A percentile compares a stretch with the other conserved stretches of the same genome.
These are phyloP conservation scores for Arthroderma sp. DNA, from an alignment of 2,329 filamentous ascomycete species.

Conservation along the genomic window DNA sequence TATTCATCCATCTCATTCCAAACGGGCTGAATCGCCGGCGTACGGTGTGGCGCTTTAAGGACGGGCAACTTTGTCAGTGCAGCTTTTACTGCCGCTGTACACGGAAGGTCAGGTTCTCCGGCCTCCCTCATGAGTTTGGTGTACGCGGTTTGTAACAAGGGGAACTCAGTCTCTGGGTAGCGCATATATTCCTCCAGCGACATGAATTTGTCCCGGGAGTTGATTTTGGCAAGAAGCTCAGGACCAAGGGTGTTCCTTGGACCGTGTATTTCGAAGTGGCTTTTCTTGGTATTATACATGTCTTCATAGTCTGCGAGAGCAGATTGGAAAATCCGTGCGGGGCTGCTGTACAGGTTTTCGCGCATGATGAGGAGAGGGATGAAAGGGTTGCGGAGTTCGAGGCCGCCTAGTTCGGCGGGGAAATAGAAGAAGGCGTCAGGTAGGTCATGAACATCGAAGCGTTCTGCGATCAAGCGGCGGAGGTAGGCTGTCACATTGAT, in stretches of 20 bases:
- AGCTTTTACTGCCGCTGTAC: slow-evolving; percentile 13
- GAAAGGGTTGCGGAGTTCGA: slow-evolving; percentile 39
- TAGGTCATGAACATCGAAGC: slow-evolving; percentile 38
- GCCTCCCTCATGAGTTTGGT: slow-evolving; percentile 20
- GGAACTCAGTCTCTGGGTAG: slow-evolving; percentile 24
- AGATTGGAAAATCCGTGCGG: slow-evolving; percentile 20
- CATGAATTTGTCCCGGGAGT: slow-evolving; percentile 18
- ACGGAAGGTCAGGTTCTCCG: slow-evolving; percentile 18
- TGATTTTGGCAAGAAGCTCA: slow-evolving; percentile 2
- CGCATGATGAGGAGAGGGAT: slow-evolving; percentile 36
- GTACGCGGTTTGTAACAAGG: slow-evolving; percentile 20
- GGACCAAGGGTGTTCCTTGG: slow-evolving; percentile 5
- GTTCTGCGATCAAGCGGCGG: slow-evolving; percentile 37
- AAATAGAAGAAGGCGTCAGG: slow-evolving; percentile 43
- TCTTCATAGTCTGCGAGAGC: slow-evolving; percentile 37
- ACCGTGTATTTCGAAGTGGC: slow-evolving; percentile 18
- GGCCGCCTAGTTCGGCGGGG: slow-evolving; percentile 38
- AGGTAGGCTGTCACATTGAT: slow-evolving; percentile 44
- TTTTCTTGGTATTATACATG: slow-evolving; percentile 32
- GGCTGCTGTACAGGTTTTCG: slow-evolving; percentile 27
- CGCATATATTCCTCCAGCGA: slow-evolving; percentile 27
- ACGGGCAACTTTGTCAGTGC: slow-evolving; percentile 7
- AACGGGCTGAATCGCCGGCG: background rate
- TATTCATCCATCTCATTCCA: slow-evolving; percentile 29
- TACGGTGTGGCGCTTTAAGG: too few species aligned